Evolutionary conservation across 176 grass and related monocot species (phyloP).

Genomic region (Zea luxurians): DNA sequence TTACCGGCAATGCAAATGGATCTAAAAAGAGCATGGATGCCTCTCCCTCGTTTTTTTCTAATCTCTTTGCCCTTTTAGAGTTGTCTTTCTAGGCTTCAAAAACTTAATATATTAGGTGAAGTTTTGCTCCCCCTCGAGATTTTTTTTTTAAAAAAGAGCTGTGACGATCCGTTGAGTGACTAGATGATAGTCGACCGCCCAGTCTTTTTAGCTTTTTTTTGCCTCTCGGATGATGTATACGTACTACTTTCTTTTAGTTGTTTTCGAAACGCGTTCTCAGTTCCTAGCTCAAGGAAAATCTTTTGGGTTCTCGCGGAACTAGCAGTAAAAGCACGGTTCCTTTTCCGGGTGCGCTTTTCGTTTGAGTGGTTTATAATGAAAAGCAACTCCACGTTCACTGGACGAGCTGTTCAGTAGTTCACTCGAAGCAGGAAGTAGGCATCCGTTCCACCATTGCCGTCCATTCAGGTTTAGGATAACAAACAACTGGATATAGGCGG

Average conservation of each 20-base stretch:
- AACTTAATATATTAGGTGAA: no score
- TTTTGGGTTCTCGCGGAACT: no score
- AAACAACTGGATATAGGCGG: neutral
- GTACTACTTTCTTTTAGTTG: neutral
- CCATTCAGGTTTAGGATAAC: conserved; percentile 16
- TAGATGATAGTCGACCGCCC: neutral
- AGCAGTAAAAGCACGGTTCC: conserved; percentile 1
- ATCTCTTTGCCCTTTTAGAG: no score
- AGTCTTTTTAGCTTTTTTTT: neutral
- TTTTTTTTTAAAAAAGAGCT: neutral
- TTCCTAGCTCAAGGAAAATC: neutral
- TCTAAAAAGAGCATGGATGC: no score
- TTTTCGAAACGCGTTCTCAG: neutral
- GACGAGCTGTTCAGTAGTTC: neutral
- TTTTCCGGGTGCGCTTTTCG: neutral
- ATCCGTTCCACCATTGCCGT: conserved; percentile 6
- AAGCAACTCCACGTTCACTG: neutral
- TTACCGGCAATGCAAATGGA: conserved; percentile 20
- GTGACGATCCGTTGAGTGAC: conserved; percentile 14
- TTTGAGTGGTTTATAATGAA: conserved; percentile 12
- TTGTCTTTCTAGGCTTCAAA: no score
- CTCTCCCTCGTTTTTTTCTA: no score
- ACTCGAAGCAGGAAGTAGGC: neutral
- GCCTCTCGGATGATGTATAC: neutral
- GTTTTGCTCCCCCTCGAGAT: no score